A percentile compares a stretch with the other conserved stretches of the same genome.
Evolutionary conservation across 768 basidiomycete species (phyloP).

Genomic region (Chalciporus piperatus): DNA sequence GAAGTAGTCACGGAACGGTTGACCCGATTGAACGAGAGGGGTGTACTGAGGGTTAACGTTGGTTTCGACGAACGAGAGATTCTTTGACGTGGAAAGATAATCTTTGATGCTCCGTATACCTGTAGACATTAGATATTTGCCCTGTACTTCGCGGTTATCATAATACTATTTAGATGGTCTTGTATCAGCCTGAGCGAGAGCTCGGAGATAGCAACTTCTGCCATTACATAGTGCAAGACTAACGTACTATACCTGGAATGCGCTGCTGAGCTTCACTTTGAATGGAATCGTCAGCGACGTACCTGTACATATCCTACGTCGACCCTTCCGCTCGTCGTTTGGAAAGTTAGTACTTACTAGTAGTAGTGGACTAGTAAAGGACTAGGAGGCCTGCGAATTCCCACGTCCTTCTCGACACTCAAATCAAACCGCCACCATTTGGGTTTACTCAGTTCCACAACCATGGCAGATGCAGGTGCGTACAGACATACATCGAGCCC

Average conservation of each 20-base stretch:
- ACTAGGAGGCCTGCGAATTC: no score
- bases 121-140: background rate
- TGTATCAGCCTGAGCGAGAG: no score
- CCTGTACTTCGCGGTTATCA: background rate
- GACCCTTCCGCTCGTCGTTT: no score
- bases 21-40: slow-evolving; percentile 18
- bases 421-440: background rate
- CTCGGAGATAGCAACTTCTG: no score
- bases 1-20: slow-evolving; percentile 23
- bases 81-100: slow-evolving; percentile 10
- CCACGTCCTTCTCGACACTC: background rate
- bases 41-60: slow-evolving; percentile 28
- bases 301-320: no score
- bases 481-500: slow-evolving; percentile 20
- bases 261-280: no score
- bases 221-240: no score
- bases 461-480: slow-evolving; percentile 63
- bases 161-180: background rate
- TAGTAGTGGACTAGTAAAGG: no score
- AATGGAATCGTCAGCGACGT: no score
- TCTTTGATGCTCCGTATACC: background rate
- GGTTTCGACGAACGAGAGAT: slow-evolving; percentile 33
- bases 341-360: no score
- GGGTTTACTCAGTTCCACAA: slow-evolving; percentile 7
- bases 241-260: no score